A percentile compares a stretch with the other conserved stretches of the same genome.
These are phyloP conservation scores for Ceriops zippeliana DNA, from an alignment of 345 rosid species.

Conservation along the genomic window DNA sequence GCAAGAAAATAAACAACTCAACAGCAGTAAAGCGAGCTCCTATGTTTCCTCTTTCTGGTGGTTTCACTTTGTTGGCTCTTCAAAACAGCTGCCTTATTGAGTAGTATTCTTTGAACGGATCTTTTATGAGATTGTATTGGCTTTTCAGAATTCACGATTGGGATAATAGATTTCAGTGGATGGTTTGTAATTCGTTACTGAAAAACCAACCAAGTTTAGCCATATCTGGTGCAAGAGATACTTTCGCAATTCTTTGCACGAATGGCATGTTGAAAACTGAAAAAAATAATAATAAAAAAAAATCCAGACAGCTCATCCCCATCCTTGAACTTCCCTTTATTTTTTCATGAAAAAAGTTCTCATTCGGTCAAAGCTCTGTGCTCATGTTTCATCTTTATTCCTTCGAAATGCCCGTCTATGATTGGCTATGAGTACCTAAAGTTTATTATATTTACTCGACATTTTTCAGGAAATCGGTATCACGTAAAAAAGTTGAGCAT, in stretches of 20 bases:
- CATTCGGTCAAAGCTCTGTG: too few relatives aligned
- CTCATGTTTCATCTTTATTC: too few relatives aligned
- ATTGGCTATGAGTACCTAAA: too few relatives aligned
- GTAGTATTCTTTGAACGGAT: too few relatives aligned
- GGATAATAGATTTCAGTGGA: neutral
- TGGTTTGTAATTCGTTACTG: neutral
- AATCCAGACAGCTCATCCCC: neutral
- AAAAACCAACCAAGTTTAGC: neutral
- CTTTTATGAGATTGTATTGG: too few relatives aligned
- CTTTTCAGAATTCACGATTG: neutral
- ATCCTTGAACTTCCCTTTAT: neutral
- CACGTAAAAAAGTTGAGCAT: too few relatives aligned
- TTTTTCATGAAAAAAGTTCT: too few relatives aligned
- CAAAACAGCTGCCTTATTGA: constrained; percentile 5
- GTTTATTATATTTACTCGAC: too few relatives aligned
- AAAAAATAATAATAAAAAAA: too few relatives aligned
- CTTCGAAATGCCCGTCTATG: too few relatives aligned
- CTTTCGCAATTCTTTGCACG: neutral
- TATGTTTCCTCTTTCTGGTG: constrained; percentile 16
- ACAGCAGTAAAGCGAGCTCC: constrained; percentile 36
- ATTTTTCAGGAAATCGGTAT: too few relatives aligned
- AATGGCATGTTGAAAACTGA: too few relatives aligned
- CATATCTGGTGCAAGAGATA: neutral
- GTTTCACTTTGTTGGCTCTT: constrained; percentile 25
- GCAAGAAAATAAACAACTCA: constrained; percentile 61